These are phyloP conservation scores for Mucuna pruriens DNA, from an alignment of 306 rosid genomes.

Conservation along the genomic window DNA sequence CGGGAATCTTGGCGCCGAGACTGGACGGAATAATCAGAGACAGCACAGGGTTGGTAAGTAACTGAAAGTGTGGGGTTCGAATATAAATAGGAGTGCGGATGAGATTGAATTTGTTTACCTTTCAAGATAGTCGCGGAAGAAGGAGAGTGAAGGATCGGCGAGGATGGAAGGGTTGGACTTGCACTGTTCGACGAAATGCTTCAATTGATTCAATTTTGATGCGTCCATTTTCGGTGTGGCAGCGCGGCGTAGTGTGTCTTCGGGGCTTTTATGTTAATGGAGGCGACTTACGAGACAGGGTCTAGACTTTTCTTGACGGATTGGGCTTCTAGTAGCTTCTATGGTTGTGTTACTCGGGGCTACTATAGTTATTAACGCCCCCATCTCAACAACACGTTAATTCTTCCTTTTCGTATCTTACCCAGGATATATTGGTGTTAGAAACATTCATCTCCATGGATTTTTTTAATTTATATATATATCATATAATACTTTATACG, in stretches of 20 bases:
- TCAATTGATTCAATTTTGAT: slow-evolving; percentile 63
- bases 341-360: neutral
- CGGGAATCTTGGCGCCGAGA: slow-evolving; percentile 72
- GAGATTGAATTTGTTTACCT: slow-evolving; percentile 50
- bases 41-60: neutral
- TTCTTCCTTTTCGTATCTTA: neutral
- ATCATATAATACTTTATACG: too few relatives aligned
- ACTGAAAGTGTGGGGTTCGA: neutral
- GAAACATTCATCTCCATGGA: neutral
- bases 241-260: slow-evolving; percentile 8
- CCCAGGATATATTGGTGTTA: neutral
- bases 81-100: neutral
- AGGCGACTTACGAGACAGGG: neutral
- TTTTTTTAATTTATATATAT: too few relatives aligned
- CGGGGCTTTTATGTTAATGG: slow-evolving; percentile 2
- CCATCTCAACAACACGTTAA: neutral
- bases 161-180: slow-evolving; percentile 79
- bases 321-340: slow-evolving; percentile 44
- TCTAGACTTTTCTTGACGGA: slow-evolving; percentile 33
- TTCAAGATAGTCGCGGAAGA: slow-evolving; percentile 89
- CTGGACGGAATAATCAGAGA: slow-evolving; percentile 39
- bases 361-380: neutral
- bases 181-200: slow-evolving; percentile 76
- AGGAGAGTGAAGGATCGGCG: slow-evolving; percentile 80
- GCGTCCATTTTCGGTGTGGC: slow-evolving; percentile 57